Evolutionary conservation across 768 basidiomycete genomes (phyloP), one percentile per base, ranked within the genome.

Genomic region (Scleroderma bovista): DNA sequence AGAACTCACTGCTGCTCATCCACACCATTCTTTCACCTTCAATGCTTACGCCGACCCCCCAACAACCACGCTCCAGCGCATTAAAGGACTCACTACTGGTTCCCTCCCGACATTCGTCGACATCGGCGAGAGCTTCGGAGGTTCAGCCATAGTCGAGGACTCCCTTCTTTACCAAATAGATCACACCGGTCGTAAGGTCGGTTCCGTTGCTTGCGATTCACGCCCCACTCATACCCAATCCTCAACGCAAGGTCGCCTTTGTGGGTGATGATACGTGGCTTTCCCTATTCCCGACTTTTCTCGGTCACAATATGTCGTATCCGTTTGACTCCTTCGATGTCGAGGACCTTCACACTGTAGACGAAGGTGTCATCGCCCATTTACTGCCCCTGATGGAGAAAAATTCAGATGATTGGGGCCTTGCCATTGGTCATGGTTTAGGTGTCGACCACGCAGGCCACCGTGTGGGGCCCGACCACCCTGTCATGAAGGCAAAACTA

Each of bases 231-330:
- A 38, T 53, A 47, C 42, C 43, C 44, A 54, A 39, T 6, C 48
- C 31, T 51, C 50, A 68, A 59, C 61, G 61, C 51, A 72, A 88
- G 78, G 69, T 90, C 46, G 90, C 87, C 1, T 87, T 97, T 64
- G 91, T 91, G 83, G 95, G 96, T 0, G 95, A 98, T 60, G 93
- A 98, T 65, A 99, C 96, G 0, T 99, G 96, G 96, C 80, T 88
- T 67, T 79, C 84, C 1, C 79, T 94, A 12, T 99, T 93, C 61
- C 91, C 94, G 0, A 70, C 78, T 46, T 70, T 80, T 5, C 93
- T 97, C 57, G 73, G 77, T 24, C 65, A 72, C 13, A 83, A 88
- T 59, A 81, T 88, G 74, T 75, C 86, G 1, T 86, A 81, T 61
- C 86, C 94, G 0, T 98, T 83, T 63, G 94, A 96, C 67, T 96